Evolutionary conservation across 371 early-diverging fungal species (phyloP), one percentile per base, ranked within the genome.

Genomic region (Rhizopus stolonifer): DNA sequence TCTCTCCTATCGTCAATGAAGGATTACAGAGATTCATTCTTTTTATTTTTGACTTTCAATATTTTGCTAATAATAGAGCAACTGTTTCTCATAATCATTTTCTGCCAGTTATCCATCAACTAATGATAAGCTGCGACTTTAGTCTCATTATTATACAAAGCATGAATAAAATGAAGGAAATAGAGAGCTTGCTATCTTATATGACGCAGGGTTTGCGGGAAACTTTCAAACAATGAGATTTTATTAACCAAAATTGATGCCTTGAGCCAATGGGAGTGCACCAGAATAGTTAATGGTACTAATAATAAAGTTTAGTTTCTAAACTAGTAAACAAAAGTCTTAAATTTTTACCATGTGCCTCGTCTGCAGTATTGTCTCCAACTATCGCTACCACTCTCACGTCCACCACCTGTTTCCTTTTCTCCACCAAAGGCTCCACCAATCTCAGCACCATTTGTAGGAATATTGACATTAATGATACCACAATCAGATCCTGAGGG

Each of bases 371-470:
- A 94, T 76, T 96, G 96, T 78, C 96, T 94, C 98, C 97, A 96
- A 47, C 91, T 74, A 68, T 94, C 94, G 47, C 88, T 87, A 31
- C 97, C 98, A 57, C 90, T 86, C 72, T 97, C 95, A 58, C 95
- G 90, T 31, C 97, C 97, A 42, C 97, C 94, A 46, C 97, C 98
- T 31, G 96, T 97, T 65, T 95, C 98, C 81, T 97, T 93, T 70
- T 97, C 94, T 49, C 96, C 97, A 44, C 98, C 98, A 73, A 97
- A 96, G 7, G 98, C 98, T 47, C 97, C 96, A 29, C 98, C 98
- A 68, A 97, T 95, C 73, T 97, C 97, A 9, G 98, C 97, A 32
- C 98, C 98, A 68, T 93, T 95, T 40, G 98, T 96, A 34, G 98
- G 97, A 56, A 96, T 89, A 80, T 98, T 98, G 45, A 94, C 91